A percentile compares a stretch with the other conserved stretches of the same genome.
Conservation (phyloP, 2,329 filamentous ascomycete species). For the Epichloe coenophiala region DNA sequence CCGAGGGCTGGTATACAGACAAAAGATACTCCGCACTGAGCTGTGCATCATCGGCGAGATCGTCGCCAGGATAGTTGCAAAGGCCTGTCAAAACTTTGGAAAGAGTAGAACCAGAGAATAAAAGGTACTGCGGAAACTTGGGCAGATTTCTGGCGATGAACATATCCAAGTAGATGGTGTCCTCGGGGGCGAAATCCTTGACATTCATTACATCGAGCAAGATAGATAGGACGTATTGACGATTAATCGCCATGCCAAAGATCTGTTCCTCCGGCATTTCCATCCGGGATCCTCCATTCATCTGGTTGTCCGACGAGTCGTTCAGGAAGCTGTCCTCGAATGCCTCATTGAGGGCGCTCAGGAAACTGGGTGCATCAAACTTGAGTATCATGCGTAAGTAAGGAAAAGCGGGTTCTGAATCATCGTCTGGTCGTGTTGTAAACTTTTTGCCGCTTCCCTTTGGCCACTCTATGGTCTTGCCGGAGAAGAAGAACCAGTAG, state of each 20-base stretch:
- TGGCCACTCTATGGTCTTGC: conserved; percentile 64
- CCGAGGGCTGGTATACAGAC: conserved; percentile 82
- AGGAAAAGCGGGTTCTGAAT: conserved; percentile 63
- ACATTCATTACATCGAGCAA: conserved; percentile 80
- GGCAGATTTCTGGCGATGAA: conserved; percentile 92
- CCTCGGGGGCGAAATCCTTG: conserved; percentile 59
- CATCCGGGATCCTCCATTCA: conserved; percentile 35
- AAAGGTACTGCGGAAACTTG: conserved; percentile 91
- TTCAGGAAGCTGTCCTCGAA: conserved; percentile 95
- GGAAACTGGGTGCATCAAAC: conserved; percentile 81
- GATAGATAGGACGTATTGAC: conserved; percentile 87
- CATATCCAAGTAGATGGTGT: conserved; percentile 95
- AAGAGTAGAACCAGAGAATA: conserved; percentile 75
- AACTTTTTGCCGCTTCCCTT: conserved; percentile 47
- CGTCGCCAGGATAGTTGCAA: conserved; percentile 68
- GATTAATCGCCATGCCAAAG: conserved; percentile 61
- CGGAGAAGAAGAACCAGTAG: conserved; percentile 89
- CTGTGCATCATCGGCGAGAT: conserved; percentile 84
- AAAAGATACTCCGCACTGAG: conserved; percentile 93
- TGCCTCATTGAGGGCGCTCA: conserved; percentile 92
- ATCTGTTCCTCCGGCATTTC: conserved; percentile 52
- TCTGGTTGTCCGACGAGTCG: conserved; percentile 51
- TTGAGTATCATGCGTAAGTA: conserved; percentile 74
- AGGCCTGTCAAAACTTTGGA: conserved; percentile 69
- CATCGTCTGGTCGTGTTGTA: conserved; percentile 40